phyloP scores from a whole-genome alignment of 345 rosid species.

The Corchorus capsularis region DNA sequence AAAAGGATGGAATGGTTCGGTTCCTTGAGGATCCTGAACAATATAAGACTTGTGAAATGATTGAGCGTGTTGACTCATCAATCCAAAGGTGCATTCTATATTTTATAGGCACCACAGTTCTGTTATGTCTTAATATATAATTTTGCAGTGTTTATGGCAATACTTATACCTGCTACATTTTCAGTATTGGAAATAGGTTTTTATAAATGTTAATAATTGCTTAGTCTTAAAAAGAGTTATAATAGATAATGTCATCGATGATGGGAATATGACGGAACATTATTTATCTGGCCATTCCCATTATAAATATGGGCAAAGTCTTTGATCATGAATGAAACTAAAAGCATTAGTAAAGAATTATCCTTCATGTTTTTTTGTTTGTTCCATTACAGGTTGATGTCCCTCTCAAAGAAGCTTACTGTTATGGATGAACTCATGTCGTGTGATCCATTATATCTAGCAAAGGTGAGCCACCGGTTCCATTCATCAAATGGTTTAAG shows the following conservation, averaged over 20 bases:
- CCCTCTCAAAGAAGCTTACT: conserved; percentile 78
- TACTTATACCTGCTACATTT: neutral
- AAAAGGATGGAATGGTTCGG: conserved; percentile 99
- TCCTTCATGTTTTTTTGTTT: neutral
- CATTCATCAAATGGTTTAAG: neutral
- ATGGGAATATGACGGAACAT: neutral
- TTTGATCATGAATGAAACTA: neutral
- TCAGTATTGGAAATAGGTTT: neutral
- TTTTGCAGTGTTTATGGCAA: neutral
- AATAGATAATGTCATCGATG: neutral
- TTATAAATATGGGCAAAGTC: neutral
- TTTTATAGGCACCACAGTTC: neutral
- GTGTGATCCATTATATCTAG: conserved; percentile 76
- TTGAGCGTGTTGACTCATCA: conserved; percentile 75
- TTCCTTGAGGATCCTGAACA: conserved; percentile 97
- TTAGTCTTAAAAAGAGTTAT: neutral
- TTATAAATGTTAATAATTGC: neutral
- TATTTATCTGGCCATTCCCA: neutral
- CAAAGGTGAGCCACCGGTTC: conserved; percentile 53
- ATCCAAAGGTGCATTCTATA: conserved; percentile 68
- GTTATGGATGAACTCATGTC: conserved; percentile 78
- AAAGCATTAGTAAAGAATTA: neutral
- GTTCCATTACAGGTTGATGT: conserved; percentile 61
- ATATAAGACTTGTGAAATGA: conserved; percentile 88
- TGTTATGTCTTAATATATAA: neutral